Conservation (phyloP, 2,329 filamentous ascomycete genomes). For the Basipetospora chlamydospora region DNA sequence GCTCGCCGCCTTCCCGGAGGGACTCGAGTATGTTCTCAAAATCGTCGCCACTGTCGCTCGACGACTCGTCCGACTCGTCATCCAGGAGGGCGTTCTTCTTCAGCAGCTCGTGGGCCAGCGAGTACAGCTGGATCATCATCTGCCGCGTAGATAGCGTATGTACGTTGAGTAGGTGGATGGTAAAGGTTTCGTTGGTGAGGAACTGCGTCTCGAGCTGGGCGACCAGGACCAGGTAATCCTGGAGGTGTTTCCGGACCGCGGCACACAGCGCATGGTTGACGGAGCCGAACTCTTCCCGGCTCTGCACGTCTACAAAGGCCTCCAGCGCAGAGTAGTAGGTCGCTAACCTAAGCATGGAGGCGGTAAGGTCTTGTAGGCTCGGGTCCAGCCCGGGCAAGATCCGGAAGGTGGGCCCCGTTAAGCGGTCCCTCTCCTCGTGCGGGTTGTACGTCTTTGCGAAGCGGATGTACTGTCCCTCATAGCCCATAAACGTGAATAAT, state of each 20-base stretch:
- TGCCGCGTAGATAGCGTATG: slow-evolving; percentile 83
- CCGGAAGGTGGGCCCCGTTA: slow-evolving; percentile 69
- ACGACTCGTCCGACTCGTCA: slow-evolving; percentile 58
- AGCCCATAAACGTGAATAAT: slow-evolving; percentile 93
- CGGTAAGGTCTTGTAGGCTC: slow-evolving; percentile 74
- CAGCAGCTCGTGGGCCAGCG: slow-evolving; percentile 71
- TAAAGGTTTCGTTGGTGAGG: slow-evolving; percentile 77
- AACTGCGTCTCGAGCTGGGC: slow-evolving; percentile 90
- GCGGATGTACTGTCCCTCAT: slow-evolving; percentile 92
- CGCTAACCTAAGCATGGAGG: slow-evolving; percentile 84
- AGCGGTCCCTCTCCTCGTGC: slow-evolving; percentile 67
- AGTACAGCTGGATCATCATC: slow-evolving; percentile 83
- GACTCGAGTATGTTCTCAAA: slow-evolving; percentile 89
- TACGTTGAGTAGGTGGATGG: slow-evolving; percentile 81
- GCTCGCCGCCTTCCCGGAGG: slow-evolving; percentile 70
- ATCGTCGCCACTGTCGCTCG: slow-evolving; percentile 63
- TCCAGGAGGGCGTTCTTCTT: slow-evolving; percentile 80
- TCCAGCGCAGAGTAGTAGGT: slow-evolving; percentile 86
- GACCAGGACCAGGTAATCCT: slow-evolving; percentile 86
- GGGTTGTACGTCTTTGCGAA: slow-evolving; percentile 76
- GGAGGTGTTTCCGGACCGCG: slow-evolving; percentile 79
- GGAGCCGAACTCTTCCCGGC: slow-evolving; percentile 78
- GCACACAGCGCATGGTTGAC: slow-evolving; percentile 95
- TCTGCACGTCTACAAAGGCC: slow-evolving; percentile 87
- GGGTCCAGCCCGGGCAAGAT: slow-evolving; percentile 77